A percentile compares a stretch with the other conserved stretches of the same genome.
These are phyloP conservation scores for Camellia japonica DNA, from an alignment of 148 eudicot species.

Conservation along the genomic window DNA sequence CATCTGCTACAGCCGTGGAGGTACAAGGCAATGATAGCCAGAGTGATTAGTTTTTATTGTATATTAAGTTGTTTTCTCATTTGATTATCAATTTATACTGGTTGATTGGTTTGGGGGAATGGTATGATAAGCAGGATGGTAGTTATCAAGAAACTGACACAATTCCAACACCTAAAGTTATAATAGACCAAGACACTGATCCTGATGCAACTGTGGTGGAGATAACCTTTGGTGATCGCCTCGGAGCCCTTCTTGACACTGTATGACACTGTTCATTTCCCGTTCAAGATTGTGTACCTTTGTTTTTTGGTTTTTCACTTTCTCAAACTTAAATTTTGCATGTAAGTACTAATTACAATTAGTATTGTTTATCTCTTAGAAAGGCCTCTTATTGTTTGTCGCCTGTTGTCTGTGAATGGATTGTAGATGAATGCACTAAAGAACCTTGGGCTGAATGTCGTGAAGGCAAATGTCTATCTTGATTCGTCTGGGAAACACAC, in stretches of 20 bases:
- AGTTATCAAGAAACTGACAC: conserved; percentile 55
- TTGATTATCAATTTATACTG: background rate
- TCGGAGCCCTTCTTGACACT: conserved; percentile 93
- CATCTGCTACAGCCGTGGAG: conserved; percentile 66
- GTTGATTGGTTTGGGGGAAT: background rate
- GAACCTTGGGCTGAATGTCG: conserved; percentile 89
- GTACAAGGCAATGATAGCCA: conserved; percentile 29
- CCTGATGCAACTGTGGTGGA: conserved; percentile 85
- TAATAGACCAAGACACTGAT: conserved; percentile 81
- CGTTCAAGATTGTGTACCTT: background rate
- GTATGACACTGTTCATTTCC: conserved; percentile 36
- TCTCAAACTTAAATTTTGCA: background rate
- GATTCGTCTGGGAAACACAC: conserved; percentile 98
- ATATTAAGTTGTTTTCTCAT: background rate
- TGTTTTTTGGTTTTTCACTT: background rate
- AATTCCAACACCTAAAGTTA: conserved; percentile 73
- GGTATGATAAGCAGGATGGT: conserved; percentile 41
- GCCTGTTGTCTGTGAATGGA: conserved; percentile 27
- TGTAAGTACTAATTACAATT: background rate
- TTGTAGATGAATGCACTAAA: conserved; percentile 87
- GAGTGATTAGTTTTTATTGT: background rate
- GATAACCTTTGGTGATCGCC: conserved; percentile 84
- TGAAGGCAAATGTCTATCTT: conserved; percentile 85
- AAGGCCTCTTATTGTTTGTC: conserved; percentile 22
- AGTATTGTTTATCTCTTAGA: conserved; percentile 9